Percentiles rank a stretch among this genome's conserved stretches.
These are phyloP conservation scores for Malassezia arunalokei DNA, from an alignment of 1,284 basidiomycete genomes.

Conservation along the genomic window DNA sequence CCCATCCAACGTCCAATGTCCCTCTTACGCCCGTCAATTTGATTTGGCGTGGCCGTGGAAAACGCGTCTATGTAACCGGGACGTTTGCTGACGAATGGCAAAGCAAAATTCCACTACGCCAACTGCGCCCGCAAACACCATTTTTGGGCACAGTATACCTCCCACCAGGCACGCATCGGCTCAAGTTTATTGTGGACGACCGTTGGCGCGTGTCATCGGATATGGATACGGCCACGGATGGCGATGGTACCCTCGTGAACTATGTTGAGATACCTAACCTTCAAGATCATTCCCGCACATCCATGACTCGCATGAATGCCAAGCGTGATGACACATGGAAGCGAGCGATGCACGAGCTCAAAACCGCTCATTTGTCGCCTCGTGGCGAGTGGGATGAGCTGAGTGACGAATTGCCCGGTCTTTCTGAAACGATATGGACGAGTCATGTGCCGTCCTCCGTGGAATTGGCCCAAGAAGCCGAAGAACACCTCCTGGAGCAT, in stretches of 20 bases:
- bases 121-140: constrained; percentile 22
- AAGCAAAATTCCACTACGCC: constrained; percentile 46
- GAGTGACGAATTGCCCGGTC: constrained; percentile 16
- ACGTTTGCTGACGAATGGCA: constrained; percentile 55
- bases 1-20: constrained; percentile 13
- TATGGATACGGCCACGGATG: constrained; percentile 80
- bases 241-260: constrained; percentile 87
- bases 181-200: constrained; percentile 92
- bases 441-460: constrained; percentile 46
- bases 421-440: constrained; percentile 42
- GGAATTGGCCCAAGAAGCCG: constrained; percentile 38
- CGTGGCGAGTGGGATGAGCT: constrained; percentile 31
- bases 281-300: constrained; percentile 7
- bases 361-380: constrained; percentile 18
- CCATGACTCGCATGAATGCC: neutral
- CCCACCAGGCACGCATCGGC: constrained; percentile 80
- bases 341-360: constrained; percentile 11
- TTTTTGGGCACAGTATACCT: constrained; percentile 38
- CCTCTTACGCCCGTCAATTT: constrained; percentile 21
- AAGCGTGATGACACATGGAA: constrained; percentile 5
- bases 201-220: constrained; percentile 64
- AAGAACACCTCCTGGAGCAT: constrained; percentile 24
- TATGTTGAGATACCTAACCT: constrained; percentile 52
- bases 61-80: constrained; percentile 52
- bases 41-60: constrained; percentile 36